Evolutionary conservation across 2,329 filamentous ascomycete species (phyloP), one percentile per base, ranked within the genome.

Genomic region (Elsinoe perseae): DNA sequence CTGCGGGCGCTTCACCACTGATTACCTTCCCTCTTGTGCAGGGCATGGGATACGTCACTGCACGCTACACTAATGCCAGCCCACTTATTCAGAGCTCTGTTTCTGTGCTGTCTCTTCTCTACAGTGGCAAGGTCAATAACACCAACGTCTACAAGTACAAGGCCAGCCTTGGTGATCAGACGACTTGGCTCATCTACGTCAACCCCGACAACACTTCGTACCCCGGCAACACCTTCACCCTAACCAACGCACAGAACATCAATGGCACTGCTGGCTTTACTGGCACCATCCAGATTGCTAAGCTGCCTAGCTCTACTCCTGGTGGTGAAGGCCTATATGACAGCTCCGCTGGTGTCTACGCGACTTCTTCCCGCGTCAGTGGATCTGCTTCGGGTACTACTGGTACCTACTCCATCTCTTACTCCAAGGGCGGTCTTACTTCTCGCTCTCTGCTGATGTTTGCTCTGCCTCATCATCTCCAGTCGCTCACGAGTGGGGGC

Each of bases 1-100:
- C 69, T n/a, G 74, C 74, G 2, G 62, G 60, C 28, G 76, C 78
- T 6, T 68, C 75, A 1, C 80, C 85, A 0, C 75, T 79, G 1
- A 78, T 97, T 18, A 85, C 81, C 0, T 89, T 95, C 61, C 90
- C 91, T 0, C 67, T 96, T 6, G 83, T 95, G 0, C 92, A 97
- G 66, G 93, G 93, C 9, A 93, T 95, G 83, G 85, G 82, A 0
- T 95, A 90, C 64, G 76, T 95, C 16, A 96, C 91, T 3, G 91
- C 78, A 0, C 70, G 86, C 16, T 97, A 91, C 70, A 62, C 59
- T 48, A 82, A 83, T 27, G 77, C 82, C 0, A 84, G 82, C 6
- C 92, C 92, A 0, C 66, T 84, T 3, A 77, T 97, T 42, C 83
- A 91, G 63, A 86, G 84, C 20, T 83, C 82, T 1, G 80, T 93